Evolutionary conservation across 2,329 filamentous ascomycete species (phyloP).

Genomic region (Ophiobolus disseminans): DNA sequence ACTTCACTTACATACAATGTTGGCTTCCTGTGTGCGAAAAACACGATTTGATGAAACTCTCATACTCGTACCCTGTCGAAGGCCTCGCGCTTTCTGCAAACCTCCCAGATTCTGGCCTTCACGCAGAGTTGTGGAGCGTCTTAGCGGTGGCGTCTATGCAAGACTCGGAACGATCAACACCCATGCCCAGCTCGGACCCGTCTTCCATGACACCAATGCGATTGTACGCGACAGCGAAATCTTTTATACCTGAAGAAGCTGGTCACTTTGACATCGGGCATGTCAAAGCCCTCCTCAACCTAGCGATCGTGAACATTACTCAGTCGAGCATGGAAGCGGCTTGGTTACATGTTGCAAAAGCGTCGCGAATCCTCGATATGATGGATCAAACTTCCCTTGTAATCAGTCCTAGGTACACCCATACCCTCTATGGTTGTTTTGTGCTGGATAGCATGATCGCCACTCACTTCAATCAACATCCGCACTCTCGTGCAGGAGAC

Average conservation of each 20-base stretch:
- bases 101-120: conserved; percentile 41
- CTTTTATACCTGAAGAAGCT: conserved; percentile 41
- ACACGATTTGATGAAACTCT: conserved; percentile 64
- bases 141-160: conserved; percentile 52
- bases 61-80: conserved; percentile 61
- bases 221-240: conserved; percentile 37
- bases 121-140: conserved; percentile 56
- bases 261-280: conserved; percentile 48
- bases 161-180: conserved; percentile 4
- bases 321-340: conserved; percentile 64
- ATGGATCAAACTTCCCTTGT: conserved; percentile 46
- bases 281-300: conserved; percentile 53
- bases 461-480: conserved; percentile 57
- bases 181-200: not conserved
- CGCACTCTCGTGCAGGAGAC: conserved; percentile 59
- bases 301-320: conserved; percentile 69
- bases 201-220: conserved; percentile 20
- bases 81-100: conserved; percentile 40
- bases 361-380: conserved; percentile 62
- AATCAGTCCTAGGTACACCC: conserved; percentile 46
- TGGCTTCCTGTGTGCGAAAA: conserved; percentile 79
- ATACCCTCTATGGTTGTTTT: conserved; percentile 64
- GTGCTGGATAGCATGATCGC: conserved; percentile 67
- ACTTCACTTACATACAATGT: conserved; percentile 76
- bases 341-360: conserved; percentile 70